Evolutionary conservation across 2,329 filamentous ascomycete species (phyloP).

Genomic region (Chaetomiaceae sp.): DNA sequence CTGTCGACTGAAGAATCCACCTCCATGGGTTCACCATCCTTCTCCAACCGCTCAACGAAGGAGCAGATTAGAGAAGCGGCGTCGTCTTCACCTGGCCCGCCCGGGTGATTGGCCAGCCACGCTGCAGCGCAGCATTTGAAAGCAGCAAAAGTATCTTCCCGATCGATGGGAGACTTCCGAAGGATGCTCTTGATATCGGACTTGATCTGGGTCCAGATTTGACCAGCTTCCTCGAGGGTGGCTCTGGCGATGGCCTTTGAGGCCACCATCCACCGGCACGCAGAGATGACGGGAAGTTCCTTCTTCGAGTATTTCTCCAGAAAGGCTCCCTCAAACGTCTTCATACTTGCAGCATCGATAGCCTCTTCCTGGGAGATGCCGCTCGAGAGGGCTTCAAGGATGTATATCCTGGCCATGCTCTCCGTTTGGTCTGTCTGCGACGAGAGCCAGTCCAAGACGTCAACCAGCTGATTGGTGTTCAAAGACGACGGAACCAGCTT

Average conservation of each 20-base stretch:
- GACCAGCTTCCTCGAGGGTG: constrained; percentile 23
- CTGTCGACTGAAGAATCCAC: not conserved
- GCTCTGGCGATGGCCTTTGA: constrained; percentile 28
- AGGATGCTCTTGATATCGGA: constrained; percentile 23
- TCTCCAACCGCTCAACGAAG: constrained; percentile 28
- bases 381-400: constrained; percentile 40
- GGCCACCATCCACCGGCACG: constrained; percentile 24
- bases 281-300: constrained; percentile 17
- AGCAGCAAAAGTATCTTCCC: constrained; percentile 28
- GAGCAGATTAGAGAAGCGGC: constrained; percentile 25
- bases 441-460: constrained; percentile 41
- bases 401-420: constrained; percentile 35
- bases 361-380: constrained; percentile 40
- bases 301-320: constrained; percentile 18
- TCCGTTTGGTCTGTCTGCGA: constrained; percentile 28
- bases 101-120: constrained; percentile 29
- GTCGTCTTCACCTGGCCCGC: constrained; percentile 25
- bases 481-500: constrained; percentile 39
- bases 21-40: constrained; percentile 4
- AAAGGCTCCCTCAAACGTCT: constrained; percentile 21
- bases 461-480: constrained; percentile 40
- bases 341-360: constrained; percentile 38
- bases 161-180: constrained; percentile 19
- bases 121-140: constrained; percentile 30
- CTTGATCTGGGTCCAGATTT: constrained; percentile 27